phyloP scores from a whole-genome alignment of 2,329 filamentous ascomycete species.

The Botrytis fragariae region DNA sequence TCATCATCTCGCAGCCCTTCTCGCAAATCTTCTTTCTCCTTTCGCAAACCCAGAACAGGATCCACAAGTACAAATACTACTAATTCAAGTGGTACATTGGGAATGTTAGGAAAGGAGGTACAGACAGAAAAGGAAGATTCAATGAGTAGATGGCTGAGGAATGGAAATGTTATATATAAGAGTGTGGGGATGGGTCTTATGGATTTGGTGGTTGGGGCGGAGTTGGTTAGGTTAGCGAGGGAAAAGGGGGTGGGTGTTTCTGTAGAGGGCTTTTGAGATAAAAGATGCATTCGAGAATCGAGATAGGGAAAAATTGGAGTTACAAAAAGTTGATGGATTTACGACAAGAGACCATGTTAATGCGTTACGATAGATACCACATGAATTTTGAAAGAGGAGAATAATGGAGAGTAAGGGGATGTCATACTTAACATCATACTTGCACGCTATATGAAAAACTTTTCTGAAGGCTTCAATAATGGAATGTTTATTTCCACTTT shows the following conservation, averaged over 20 bases:
- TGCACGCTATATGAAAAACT: background rate
- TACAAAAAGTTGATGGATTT: background rate
- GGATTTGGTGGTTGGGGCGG: slow-evolving; percentile 61
- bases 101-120: slow-evolving; percentile 25
- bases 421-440: background rate
- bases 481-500: too few species aligned
- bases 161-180: slow-evolving; percentile 67
- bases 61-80: slow-evolving; percentile 23
- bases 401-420: background rate
- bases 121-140: slow-evolving; percentile 46
- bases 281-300: background rate
- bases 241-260: slow-evolving; percentile 54
- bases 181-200: slow-evolving; percentile 65
- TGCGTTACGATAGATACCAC: slow-evolving; percentile 8
- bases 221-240: slow-evolving; percentile 55
- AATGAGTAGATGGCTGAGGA: slow-evolving; percentile 54
- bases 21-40: slow-evolving; percentile 25
- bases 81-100: slow-evolving; percentile 21
- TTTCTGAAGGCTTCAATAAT: background rate
- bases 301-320: background rate
- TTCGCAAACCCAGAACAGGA: slow-evolving; percentile 20
- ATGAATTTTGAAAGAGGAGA: background rate
- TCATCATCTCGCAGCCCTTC: slow-evolving; percentile 21
- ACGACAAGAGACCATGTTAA: background rate
- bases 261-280: slow-evolving; percentile 50